A percentile compares a stretch with the other conserved stretches of the same genome.
phyloP scores from a whole-genome alignment of 768 basidiomycete genomes.

The Tricholoma bakamatsutake region DNA sequence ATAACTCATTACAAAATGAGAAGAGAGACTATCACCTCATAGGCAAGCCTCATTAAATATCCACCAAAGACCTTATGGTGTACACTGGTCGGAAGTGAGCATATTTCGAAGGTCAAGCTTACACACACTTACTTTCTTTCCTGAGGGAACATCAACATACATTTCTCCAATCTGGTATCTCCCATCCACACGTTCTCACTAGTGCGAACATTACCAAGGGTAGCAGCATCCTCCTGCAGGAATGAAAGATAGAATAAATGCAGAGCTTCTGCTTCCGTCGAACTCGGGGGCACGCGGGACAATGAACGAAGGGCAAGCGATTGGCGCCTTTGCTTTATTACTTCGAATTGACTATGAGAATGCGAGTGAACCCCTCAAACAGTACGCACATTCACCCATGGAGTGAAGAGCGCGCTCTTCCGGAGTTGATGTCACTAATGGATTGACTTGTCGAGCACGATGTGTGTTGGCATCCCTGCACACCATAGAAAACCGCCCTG shows the following conservation, averaged over 20 bases:
- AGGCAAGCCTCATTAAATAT: slow-evolving; percentile 59
- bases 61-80: slow-evolving; percentile 85
- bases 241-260: slow-evolving; percentile 66
- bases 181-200: slow-evolving; percentile 65
- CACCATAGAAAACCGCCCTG: slow-evolving; percentile 92
- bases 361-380: neutral
- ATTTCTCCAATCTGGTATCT: slow-evolving; percentile 63
- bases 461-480: slow-evolving; percentile 68
- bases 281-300: slow-evolving; percentile 67
- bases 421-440: slow-evolving; percentile 48
- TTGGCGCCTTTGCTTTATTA: slow-evolving; percentile 54
- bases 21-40: slow-evolving; percentile 46
- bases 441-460: slow-evolving; percentile 58
- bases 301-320: slow-evolving; percentile 52
- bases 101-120: neutral
- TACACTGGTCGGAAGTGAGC: slow-evolving; percentile 35
- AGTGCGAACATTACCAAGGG: slow-evolving; percentile 12
- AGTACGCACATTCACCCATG: slow-evolving; percentile 62
- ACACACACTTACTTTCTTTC: slow-evolving; percentile 60
- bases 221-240: slow-evolving; percentile 31
- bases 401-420: slow-evolving; percentile 59
- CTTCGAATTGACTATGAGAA: slow-evolving; percentile 26
- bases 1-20: neutral
- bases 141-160: slow-evolving; percentile 80
- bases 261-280: slow-evolving; percentile 58